Evolutionary conservation across 805 yeast genomes (phyloP), one percentile per base, ranked within the genome.

Genomic region (Candida koratica): DNA sequence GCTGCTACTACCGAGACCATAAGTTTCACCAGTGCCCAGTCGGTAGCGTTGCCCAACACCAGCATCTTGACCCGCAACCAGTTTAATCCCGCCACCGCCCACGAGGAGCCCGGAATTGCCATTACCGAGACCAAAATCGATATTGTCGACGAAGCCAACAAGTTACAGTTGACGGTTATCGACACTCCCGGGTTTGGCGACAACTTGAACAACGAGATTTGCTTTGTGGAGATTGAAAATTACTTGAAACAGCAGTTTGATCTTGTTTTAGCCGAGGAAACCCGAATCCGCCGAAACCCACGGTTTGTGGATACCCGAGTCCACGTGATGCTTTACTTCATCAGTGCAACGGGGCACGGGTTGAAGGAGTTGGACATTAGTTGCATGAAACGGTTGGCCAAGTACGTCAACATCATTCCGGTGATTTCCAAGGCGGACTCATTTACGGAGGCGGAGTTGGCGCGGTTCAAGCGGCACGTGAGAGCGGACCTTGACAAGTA

Each of bases 221-320:
- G 90, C 52, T 77, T 74, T 50, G 66, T 62, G 9, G 93, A 84
- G 52, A 75, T 84, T 35, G 74, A 76, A 36, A 68, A 71, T 38
- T 84, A 73, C 53, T 60, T 84, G 50, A 83, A 81, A 54, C 87
- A 81, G 53, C 90, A 84, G 53, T 84, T 83, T 53, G 89, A 82
- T 54, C 64, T 72, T 38, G 87, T 84, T 0, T 69, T 88, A 31
- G 86, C 85, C 2, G 96, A 88, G 56, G 96, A 88, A 57, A 84
- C 93, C 1, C 71, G 90, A 44, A 85, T 88, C 45, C 74, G 75
- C 58, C 80, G 97, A 71, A 85, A 86, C 55, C 95, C 95, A 17
- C 69, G 85, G 45, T 79, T 82, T 52, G 80, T 74, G 47, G 90
- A 84, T 61, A 71, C 88, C 12, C 69, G 93, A 49, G 85, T 84